These are phyloP conservation scores for Immersiporthe knoxdaviesiana DNA, from an alignment of 2,329 filamentous ascomycete genomes.

Conservation along the genomic window DNA sequence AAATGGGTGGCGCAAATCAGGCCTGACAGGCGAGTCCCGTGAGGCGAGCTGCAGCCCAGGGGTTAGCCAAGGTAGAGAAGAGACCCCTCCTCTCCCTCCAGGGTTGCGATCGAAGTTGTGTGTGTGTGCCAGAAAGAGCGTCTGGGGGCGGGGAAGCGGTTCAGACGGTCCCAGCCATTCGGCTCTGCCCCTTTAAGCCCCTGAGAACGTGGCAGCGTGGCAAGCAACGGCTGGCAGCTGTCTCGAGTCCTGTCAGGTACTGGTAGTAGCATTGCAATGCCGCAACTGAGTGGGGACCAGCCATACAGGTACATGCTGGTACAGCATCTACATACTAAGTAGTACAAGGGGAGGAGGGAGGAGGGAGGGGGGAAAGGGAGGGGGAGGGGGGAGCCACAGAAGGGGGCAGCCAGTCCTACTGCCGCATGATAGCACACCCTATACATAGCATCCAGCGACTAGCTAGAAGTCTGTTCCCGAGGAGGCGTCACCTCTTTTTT, in stretches of 20 bases:
- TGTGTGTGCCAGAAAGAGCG: conserved; percentile 10
- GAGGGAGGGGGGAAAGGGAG: too few species aligned
- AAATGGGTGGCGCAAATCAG: conserved; percentile 13
- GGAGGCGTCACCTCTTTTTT: neutral
- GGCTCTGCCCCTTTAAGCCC: conserved; percentile 26
- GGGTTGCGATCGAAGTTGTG: neutral
- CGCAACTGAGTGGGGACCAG: neutral
- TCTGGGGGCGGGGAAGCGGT: conserved; percentile 28
- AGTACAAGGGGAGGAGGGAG: too few species aligned
- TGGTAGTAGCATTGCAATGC: conserved; percentile 6
- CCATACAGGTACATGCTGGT: neutral
- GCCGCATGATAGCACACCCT: neutral
- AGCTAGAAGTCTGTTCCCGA: neutral
- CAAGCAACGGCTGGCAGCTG: conserved; percentile 21
- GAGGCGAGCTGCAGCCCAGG: conserved; percentile 26
- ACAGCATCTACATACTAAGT: neutral
- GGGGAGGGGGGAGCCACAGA: too few species aligned
- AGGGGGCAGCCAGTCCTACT: neutral
- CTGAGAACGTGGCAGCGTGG: conserved; percentile 26
- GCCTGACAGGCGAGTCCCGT: conserved; percentile 27
- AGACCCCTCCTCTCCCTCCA: neutral
- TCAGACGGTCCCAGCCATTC: conserved; percentile 28
- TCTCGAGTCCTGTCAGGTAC: conserved; percentile 21
- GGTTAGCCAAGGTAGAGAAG: neutral
- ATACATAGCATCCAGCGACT: neutral